Base-by-base conservation (phyloP, 2,329 filamentous ascomycete genomes). In the Chaetomiaceae sp. region DNA sequence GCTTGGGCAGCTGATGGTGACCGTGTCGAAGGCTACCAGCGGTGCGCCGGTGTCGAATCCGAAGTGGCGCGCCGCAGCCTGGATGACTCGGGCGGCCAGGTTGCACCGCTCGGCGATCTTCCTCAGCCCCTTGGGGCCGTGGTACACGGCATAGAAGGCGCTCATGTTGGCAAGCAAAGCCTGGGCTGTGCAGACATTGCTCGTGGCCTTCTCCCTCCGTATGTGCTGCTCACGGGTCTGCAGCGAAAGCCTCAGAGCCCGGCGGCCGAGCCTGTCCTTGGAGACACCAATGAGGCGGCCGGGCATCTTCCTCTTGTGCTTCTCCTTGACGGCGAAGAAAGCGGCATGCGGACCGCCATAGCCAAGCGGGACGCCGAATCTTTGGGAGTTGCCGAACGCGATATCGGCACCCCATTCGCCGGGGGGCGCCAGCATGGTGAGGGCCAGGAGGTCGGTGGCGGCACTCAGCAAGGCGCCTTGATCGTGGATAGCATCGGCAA, bases 221-320 rank as follows among this genome's bases (percentile, higher is more conserved):
- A 97, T 96, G 65, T 97, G 91, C 71, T 97, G 91, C 69, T 97
- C 91, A 58, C 91, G 78, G 9, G 91, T 96, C 69, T 97, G 91
- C 42, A 96, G 71, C 15, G 91, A 86, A 61, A 96, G 70, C 58
- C 91, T 78, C 55, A 94, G 82, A 5, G 90, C 91, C 11, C 78
- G 83, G 53, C 86, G 80, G 7, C 91, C 91, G 5, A 89, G 74
- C 45, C 91, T 79, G 62, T 97, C 91, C 67, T 94, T 95, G 41
- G 91, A 95, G 3, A 96, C 76, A 56, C 91, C 91, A 51, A 97
- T 85, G 24, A 96, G 71, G 56, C 91, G 85, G 35, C 90, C 91
- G 4, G 91, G 91, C 53, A 96, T 91, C 70, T 94, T 95, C 50
- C 91, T 79, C 79, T 96, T 96, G 70, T 91, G 82, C 67, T 91